Percentiles rank a stretch among this genome's conserved stretches.
These are phyloP conservation scores for Alnus rubra DNA, from an alignment of 306 rosid species.

Conservation along the genomic window DNA sequence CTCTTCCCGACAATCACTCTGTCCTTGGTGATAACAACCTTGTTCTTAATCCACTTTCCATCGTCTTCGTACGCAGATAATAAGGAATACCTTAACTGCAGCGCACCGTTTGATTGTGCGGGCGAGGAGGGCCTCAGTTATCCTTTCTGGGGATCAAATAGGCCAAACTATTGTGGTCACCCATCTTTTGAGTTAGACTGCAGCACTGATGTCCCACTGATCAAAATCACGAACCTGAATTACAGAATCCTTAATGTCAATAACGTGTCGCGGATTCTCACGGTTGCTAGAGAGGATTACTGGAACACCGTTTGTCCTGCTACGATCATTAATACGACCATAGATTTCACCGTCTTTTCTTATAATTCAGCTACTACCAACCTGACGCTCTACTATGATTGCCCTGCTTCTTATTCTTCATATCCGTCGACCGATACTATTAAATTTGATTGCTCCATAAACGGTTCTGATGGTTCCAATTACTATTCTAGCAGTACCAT, in stretches of 20 bases:
- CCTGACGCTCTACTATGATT: conserved; percentile 44
- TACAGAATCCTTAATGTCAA: conserved; percentile 39
- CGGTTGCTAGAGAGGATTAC: conserved; percentile 44
- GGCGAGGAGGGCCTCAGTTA: conserved; percentile 31
- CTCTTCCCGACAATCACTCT: conserved; percentile 21
- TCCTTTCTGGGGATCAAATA: conserved; percentile 54
- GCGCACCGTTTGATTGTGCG: conserved; percentile 28
- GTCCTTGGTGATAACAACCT: conserved; percentile 29
- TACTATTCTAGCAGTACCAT: background rate
- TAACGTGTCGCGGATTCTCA: conserved; percentile 21
- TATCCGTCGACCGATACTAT: rapidly evolving
- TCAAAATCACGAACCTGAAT: conserved; percentile 17
- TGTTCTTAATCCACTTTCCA: conserved; percentile 31
- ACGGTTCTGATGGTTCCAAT: conserved; percentile 19
- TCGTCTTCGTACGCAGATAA: conserved; percentile 16
- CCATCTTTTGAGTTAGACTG: conserved; percentile 51
- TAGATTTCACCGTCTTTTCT: conserved; percentile 18
- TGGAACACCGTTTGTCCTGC: conserved; percentile 39
- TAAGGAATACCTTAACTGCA: conserved; percentile 32
- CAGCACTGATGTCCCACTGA: conserved; percentile 17
- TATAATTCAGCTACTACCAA: conserved; percentile 14
- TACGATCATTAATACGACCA: conserved; percentile 10
- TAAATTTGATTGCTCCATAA: conserved; percentile 39
- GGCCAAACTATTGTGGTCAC: conserved; percentile 49
- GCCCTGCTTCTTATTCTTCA: conserved; percentile 9